A percentile compares a stretch with the other conserved stretches of the same genome.
Evolutionary conservation across 2,329 filamentous ascomycete genomes (phyloP).

Genomic region (Microdochium bolleyi): DNA sequence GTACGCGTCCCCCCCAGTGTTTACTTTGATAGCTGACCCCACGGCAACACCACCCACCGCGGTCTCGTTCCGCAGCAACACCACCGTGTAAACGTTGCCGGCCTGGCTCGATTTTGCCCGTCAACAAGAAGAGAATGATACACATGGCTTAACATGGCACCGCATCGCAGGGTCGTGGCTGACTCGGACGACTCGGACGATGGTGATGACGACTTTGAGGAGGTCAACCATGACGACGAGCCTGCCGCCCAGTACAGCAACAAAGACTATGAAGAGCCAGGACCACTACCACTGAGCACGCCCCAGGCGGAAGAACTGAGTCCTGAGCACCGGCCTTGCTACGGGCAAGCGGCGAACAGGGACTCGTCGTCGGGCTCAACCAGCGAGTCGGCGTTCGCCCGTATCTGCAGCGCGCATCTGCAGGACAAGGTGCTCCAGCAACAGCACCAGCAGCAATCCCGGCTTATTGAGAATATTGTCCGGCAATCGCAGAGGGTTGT

Average conservation of each 20-base stretch:
- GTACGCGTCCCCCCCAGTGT: too few relatives aligned
- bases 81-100: neutral
- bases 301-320: constrained; percentile 20
- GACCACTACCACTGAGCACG: constrained; percentile 6
- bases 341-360: constrained; percentile 5
- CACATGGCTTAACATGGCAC: constrained; percentile 10
- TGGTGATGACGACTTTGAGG: constrained; percentile 4
- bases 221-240: neutral
- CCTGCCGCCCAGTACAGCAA: neutral
- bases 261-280: constrained; percentile 1
- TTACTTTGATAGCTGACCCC: too few relatives aligned
- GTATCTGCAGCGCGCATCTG: constrained; percentile 16
- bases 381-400: constrained; percentile 18
- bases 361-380: constrained; percentile 12
- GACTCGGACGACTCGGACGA: constrained; percentile 25
- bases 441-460: constrained; percentile 17
- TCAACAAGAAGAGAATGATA: neutral
- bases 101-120: neutral
- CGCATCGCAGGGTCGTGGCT: constrained; percentile 18
- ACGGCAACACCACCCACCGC: too few relatives aligned
- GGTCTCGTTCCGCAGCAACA: neutral
- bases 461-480: constrained; percentile 21
- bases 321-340: constrained; percentile 9
- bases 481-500: constrained; percentile 19
- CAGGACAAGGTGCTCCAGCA: constrained; percentile 15